Evolutionary conservation across 495 filamentous ascomycete genomes (phyloP), one percentile per base, ranked within the genome.

Genomic region (Terfezia boudieri): DNA sequence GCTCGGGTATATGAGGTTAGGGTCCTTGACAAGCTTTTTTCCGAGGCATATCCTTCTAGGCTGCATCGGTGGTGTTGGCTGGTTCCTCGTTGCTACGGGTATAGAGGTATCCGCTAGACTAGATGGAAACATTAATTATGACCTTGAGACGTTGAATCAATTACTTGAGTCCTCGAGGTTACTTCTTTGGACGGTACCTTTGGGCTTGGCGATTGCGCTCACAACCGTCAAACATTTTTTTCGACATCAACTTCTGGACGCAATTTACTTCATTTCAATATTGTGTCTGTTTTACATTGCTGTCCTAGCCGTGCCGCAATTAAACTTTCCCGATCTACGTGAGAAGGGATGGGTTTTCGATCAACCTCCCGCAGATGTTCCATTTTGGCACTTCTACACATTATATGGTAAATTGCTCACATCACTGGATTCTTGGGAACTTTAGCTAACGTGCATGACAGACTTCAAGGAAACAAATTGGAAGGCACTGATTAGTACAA

Each of bases 61-160:
- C 23, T 95, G 92, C 63, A 96, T 98, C 57, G 90, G 92, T 43
- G 90, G 90, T 54, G 92, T 98, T 20, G 90, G 90, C n/a, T 92
- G 85, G 73, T 98, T 98, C 67, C 75, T 98, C 23, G 69, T 95
- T 50, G 78, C 81, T 43, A 98, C 90, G 1, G 90, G 84, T 23
- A 74, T 98, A 50, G 90, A 98, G 61, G 90, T 98, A 20, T 89
- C 86, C n/a, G 88, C 88, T 8, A 75, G 86, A 37, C 72, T 98
- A 23, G 76, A 86, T 17, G 86, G 87, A 8, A 84, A 82, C 62
- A 73, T 96, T 16, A 76, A 82, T 58, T 93, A 90, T 60, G 75
- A 83, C 59, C 59, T 83, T 8, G 71, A 73, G n/a, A 94, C 86
- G 0, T 68, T 92, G 4, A 70, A 77, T 56, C 80, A 78, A 57